Evolutionary conservation across 2,329 filamentous ascomycete genomes (phyloP).

Genomic region (Didymella pomorum): DNA sequence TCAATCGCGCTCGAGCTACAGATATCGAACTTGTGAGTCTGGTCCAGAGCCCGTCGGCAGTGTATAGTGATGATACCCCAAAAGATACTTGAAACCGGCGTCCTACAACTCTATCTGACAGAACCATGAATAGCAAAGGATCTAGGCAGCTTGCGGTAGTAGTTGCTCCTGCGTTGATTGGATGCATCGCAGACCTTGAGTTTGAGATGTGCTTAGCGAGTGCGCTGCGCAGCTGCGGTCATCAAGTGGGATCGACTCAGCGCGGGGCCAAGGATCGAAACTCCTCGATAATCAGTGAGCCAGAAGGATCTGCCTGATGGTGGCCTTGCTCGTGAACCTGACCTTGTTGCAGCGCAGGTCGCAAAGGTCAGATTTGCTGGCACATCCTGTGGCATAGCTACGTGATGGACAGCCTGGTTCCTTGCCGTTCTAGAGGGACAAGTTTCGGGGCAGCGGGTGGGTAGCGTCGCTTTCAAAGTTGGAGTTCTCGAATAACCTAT

Average conservation of each 20-base stretch:
- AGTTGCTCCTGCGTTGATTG: background rate
- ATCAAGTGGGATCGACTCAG: background rate
- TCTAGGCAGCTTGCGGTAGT: background rate
- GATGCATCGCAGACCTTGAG: background rate
- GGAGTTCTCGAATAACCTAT: background rate
- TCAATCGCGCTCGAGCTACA: conserved; percentile 23
- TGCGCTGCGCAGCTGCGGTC: background rate
- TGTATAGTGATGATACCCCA: conserved; percentile 23
- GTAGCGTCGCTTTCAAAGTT: too few species aligned
- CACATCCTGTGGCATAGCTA: background rate
- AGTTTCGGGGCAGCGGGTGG: fast-evolving
- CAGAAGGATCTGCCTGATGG: background rate
- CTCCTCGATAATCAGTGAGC: background rate
- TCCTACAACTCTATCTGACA: conserved; percentile 20
- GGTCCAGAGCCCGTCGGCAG: conserved; percentile 22
- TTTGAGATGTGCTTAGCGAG: background rate
- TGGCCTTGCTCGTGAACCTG: background rate
- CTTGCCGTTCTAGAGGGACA: too few species aligned
- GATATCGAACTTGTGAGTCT: conserved; percentile 24
- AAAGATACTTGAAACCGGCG: conserved; percentile 20
- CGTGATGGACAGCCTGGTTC: background rate
- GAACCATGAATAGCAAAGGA: conserved; percentile 30
- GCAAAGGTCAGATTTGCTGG: background rate
- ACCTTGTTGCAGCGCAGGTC: background rate
- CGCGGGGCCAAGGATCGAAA: background rate